Percentiles rank a stretch among this genome's conserved stretches.
Evolutionary conservation across 2,329 filamentous ascomycete genomes (phyloP).

Genomic region (Phaeosphaeriaceae sp.): DNA sequence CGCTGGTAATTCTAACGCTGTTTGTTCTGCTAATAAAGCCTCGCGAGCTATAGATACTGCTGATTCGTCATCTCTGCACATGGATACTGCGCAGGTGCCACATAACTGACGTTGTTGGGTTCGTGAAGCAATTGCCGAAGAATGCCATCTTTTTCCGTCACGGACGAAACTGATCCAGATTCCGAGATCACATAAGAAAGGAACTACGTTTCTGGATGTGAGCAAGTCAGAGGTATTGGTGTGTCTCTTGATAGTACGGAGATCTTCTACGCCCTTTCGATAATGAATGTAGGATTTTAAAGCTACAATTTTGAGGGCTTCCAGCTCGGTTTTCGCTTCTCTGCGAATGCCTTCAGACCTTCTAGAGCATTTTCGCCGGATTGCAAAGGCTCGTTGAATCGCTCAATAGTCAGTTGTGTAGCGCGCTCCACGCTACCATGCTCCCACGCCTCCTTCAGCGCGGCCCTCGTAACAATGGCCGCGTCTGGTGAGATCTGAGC

Average conservation of each 20-base stretch:
- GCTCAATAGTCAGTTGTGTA: slow-evolving; percentile 52
- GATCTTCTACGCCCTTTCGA: neutral
- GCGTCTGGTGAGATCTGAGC: slow-evolving; percentile 47
- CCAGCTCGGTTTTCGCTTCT: slow-evolving; percentile 60
- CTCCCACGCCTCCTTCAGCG: slow-evolving; percentile 44
- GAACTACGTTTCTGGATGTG: neutral
- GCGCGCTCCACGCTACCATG: slow-evolving; percentile 45
- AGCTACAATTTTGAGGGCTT: slow-evolving; percentile 57
- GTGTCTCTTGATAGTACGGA: neutral
- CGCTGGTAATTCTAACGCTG: slow-evolving; percentile 9
- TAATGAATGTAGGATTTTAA: neutral
- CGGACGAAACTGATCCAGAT: slow-evolving; percentile 1
- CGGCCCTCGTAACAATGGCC: slow-evolving; percentile 46
- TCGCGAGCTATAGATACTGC: neutral
- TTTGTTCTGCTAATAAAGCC: slow-evolving; percentile 7
- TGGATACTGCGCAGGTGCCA: neutral
- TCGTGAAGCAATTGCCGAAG: slow-evolving; percentile 16
- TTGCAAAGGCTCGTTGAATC: slow-evolving; percentile 51
- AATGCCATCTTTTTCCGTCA: slow-evolving; percentile 10
- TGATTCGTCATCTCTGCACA: slow-evolving; percentile 1
- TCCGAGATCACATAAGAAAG: neutral
- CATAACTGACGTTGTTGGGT: slow-evolving; percentile 1
- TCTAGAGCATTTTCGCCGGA: slow-evolving; percentile 58
- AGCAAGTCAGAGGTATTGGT: neutral
- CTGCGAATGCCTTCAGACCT: slow-evolving; percentile 59